Conservation (phyloP, 345 rosid species). For the Viola odorata region DNA sequence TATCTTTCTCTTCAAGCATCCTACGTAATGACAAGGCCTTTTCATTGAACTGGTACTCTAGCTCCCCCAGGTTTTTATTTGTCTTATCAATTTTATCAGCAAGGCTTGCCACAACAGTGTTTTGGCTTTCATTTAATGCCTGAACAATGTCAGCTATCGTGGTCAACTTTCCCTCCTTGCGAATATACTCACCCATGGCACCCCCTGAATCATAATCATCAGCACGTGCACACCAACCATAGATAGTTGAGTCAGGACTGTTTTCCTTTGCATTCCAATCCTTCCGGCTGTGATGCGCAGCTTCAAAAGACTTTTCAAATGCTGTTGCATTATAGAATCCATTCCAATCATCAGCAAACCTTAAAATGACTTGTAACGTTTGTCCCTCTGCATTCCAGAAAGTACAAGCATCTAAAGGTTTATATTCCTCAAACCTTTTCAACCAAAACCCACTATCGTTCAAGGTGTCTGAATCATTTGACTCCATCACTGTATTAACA, state of each 20-base stretch:
- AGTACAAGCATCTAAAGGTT: conserved; percentile 44
- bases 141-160: conserved; percentile 46
- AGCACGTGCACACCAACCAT: conserved; percentile 80
- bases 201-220: conserved; percentile 58
- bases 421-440: conserved; percentile 47
- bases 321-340: conserved; percentile 51
- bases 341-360: conserved; percentile 52
- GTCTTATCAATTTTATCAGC: conserved; percentile 49
- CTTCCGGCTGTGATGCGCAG: conserved; percentile 36
- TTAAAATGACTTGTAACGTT: conserved; percentile 46
- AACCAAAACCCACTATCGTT: conserved; percentile 48
- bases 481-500: conserved; percentile 28
- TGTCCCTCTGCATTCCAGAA: conserved; percentile 41
- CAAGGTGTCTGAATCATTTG: conserved; percentile 14
- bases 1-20: conserved; percentile 72
- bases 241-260: conserved; percentile 32
- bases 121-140: conserved; percentile 38
- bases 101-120: conserved; percentile 43
- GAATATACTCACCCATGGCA: conserved; percentile 62
- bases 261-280: conserved; percentile 45
- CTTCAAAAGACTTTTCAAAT: conserved; percentile 63
- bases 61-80: conserved; percentile 49
- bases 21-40: conserved; percentile 49
- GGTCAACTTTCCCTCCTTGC: conserved; percentile 48
- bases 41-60: conserved; percentile 52